Conservation (phyloP, 2,329 filamentous ascomycete species). For the Monosporascus sp. region DNA sequence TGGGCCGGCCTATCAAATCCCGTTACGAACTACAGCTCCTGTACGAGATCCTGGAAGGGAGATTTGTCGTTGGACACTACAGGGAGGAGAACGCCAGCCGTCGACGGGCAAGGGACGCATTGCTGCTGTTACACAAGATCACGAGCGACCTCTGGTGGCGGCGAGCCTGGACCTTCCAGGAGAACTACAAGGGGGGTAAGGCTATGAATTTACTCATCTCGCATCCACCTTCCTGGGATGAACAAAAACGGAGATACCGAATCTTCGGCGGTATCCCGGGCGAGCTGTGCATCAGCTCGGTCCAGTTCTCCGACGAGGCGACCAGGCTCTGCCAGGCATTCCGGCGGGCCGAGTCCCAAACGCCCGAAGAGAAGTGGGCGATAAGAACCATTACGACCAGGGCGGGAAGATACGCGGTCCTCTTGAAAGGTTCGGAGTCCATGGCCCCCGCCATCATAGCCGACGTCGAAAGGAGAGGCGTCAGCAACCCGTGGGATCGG, state of each 20-base stretch:
- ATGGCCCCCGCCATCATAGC: slow-evolving; percentile 5
- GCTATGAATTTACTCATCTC: slow-evolving; percentile 24
- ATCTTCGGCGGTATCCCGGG: slow-evolving; percentile 13
- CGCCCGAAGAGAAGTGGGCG: background rate
- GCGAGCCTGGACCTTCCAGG: slow-evolving; percentile 29
- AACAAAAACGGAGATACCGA: slow-evolving; percentile 10
- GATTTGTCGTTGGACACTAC: background rate
- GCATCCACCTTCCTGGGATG: slow-evolving; percentile 13
- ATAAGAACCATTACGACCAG: background rate
- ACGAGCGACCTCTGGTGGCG: slow-evolving; percentile 25
- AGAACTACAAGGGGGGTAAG: slow-evolving; percentile 24
- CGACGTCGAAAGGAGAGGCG: slow-evolving; percentile 1
- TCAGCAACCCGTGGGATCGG: slow-evolving; percentile 3
- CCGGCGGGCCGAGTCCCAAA: background rate
- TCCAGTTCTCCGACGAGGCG: background rate
- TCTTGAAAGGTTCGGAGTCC: background rate
- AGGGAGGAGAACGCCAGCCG: background rate
- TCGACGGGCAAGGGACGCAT: background rate
- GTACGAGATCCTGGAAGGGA: background rate
- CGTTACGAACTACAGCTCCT: background rate
- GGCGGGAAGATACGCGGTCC: background rate
- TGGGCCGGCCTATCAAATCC: background rate
- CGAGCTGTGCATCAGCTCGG: slow-evolving; percentile 2
- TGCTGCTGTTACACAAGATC: background rate
- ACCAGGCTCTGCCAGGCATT: background rate